phyloP scores from a whole-genome alignment of 805 yeast genomes.

The Teunomyces stri region DNA sequence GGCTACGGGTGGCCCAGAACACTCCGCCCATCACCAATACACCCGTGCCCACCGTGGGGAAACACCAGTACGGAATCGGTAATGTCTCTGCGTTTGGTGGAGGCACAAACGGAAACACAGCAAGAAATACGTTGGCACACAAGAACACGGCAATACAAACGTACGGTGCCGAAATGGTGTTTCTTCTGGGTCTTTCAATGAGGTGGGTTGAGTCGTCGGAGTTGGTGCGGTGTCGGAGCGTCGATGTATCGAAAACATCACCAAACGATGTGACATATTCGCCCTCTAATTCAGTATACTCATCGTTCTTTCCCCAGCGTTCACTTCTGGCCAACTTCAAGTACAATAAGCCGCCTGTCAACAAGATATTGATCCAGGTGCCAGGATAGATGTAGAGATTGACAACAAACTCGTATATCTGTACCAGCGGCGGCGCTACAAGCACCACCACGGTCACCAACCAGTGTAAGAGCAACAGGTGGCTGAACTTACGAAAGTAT shows the following conservation, averaged over 20 bases:
- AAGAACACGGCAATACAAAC: constrained; percentile 38
- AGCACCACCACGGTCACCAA: constrained; percentile 51
- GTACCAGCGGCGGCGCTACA: constrained; percentile 59
- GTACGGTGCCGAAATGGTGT: constrained; percentile 27
- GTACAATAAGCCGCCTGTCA: constrained; percentile 53
- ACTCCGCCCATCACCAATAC: constrained; percentile 44
- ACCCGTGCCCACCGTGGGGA: constrained; percentile 52
- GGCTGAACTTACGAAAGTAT: constrained; percentile 41
- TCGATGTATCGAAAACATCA: neutral
- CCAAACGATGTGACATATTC: neutral
- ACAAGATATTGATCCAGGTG: constrained; percentile 53
- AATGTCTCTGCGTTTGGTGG: constrained; percentile 40
- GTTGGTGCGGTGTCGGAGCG: constrained; percentile 1
- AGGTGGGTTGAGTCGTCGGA: neutral
- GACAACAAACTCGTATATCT: constrained; percentile 61
- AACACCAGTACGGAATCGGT: constrained; percentile 54
- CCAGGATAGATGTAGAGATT: constrained; percentile 65
- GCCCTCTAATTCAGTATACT: constrained; percentile 7
- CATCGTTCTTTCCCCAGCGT: constrained; percentile 33
- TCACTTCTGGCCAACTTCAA: constrained; percentile 42
- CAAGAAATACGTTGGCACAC: constrained; percentile 47
- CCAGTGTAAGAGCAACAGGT: constrained; percentile 56
- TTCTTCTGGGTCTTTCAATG: neutral
- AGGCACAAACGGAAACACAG: constrained; percentile 55
- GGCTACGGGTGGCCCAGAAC: constrained; percentile 15